Evolutionary conservation across 2,329 filamentous ascomycete genomes (phyloP).

Genomic region (Hymenoscyphus scutula): DNA sequence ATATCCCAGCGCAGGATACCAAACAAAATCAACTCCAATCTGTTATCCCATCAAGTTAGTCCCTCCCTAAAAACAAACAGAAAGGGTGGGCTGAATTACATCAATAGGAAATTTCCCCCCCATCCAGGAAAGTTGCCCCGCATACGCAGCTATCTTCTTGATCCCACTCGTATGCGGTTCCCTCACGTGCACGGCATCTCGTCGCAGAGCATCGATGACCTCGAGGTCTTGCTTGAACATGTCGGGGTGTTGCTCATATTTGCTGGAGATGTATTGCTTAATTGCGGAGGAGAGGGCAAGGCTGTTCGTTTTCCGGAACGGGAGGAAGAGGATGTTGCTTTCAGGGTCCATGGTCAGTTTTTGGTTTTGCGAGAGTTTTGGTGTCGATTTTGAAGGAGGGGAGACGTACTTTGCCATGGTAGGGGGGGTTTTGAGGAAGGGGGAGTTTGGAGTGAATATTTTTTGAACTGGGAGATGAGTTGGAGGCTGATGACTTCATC

Average conservation of each 20-base stretch:
- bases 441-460: background rate
- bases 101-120: conserved; percentile 95
- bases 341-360: conserved; percentile 9
- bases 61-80: too few relatives aligned
- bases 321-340: conserved; percentile 43
- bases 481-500: conserved; percentile 16
- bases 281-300: conserved; percentile 79
- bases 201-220: conserved; percentile 77
- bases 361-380: background rate
- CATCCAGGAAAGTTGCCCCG: conserved; percentile 89
- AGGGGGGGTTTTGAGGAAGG: background rate
- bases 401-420: conserved; percentile 12
- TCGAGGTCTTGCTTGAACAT: conserved; percentile 92
- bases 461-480: background rate
- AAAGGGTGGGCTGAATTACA: too few relatives aligned
- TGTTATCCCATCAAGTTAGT: conserved; percentile 41
- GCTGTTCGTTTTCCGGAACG: conserved; percentile 81
- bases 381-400: background rate
- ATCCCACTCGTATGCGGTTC: conserved; percentile 87
- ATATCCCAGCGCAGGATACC: conserved; percentile 92
- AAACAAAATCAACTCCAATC: conserved; percentile 93
- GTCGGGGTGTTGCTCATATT: conserved; percentile 98
- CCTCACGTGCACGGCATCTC: conserved; percentile 82
- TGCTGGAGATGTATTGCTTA: conserved; percentile 91
- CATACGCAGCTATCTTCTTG: conserved; percentile 85